These are phyloP conservation scores for Pleurotus pulmonarius DNA, from an alignment of 768 basidiomycete species.

Conservation along the genomic window DNA sequence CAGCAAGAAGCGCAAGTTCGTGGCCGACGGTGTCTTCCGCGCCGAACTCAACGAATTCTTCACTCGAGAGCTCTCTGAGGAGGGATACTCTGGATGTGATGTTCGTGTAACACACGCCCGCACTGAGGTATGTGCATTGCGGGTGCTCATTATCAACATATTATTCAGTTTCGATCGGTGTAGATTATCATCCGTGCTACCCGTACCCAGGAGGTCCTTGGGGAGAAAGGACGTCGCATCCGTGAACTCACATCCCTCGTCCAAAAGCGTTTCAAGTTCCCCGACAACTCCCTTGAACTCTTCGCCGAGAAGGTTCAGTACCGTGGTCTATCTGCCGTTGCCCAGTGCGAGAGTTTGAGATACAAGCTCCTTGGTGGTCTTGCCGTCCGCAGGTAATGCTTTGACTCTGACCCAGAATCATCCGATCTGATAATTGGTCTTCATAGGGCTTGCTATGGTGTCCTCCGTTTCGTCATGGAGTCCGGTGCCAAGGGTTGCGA, in stretches of 20 bases:
- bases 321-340: slow-evolving; percentile 97
- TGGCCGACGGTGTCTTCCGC: slow-evolving; percentile 98
- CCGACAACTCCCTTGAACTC: slow-evolving; percentile 96
- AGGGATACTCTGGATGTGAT: slow-evolving; percentile 99
- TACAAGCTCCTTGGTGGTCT: slow-evolving; percentile 99
- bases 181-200: slow-evolving; percentile 99
- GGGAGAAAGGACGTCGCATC: slow-evolving; percentile 99
- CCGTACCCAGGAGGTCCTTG: slow-evolving; percentile 97
- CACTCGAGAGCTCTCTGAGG: slow-evolving; percentile 95
- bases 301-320: slow-evolving; percentile 99
- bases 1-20: slow-evolving; percentile 98
- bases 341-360: slow-evolving; percentile 96
- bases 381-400: slow-evolving; percentile 89
- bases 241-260: slow-evolving; percentile 98
- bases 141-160: too few species aligned
- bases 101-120: slow-evolving; percentile 99
- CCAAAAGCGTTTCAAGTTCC: slow-evolving; percentile 99
- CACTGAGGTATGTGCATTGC: slow-evolving; percentile 67
- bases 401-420: neutral
- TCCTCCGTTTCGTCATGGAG: slow-evolving; percentile 99
- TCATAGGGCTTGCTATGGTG: slow-evolving; percentile 93
- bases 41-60: slow-evolving; percentile 99
- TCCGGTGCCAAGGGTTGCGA: slow-evolving; percentile 99
- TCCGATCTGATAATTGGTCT: neutral
- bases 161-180: slow-evolving; percentile 4